Percentiles rank a stretch among this genome's conserved stretches.
Conservation (phyloP, 306 rosid species). For the Herpetospermum pedunculosum region DNA sequence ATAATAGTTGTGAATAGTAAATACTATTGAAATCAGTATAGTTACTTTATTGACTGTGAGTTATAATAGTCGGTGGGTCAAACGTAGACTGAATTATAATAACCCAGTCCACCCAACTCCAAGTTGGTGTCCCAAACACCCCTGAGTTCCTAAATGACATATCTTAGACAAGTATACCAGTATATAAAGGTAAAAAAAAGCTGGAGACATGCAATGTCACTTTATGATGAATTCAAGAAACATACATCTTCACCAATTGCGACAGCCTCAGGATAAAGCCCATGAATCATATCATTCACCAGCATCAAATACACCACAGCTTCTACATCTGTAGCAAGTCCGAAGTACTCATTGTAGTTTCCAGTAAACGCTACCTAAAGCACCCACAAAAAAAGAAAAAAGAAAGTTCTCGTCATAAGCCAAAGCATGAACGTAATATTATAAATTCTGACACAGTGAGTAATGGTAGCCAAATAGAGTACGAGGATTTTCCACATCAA, state of each 20-base stretch:
- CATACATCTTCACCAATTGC: conserved; percentile 95
- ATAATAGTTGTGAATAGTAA: too few relatives aligned
- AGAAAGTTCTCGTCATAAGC: neutral
- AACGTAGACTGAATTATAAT: too few relatives aligned
- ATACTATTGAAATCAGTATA: too few relatives aligned
- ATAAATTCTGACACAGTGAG: neutral
- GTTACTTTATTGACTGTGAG: too few relatives aligned
- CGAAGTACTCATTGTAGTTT: conserved; percentile 85
- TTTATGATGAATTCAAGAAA: conserved; percentile 17
- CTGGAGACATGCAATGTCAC: neutral
- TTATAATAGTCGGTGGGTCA: too few relatives aligned
- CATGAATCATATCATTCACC: conserved; percentile 91
- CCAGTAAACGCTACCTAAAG: conserved; percentile 79
- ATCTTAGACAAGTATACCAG: neutral
- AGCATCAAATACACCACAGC: conserved; percentile 94
- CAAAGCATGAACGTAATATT: neutral
- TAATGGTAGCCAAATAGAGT: neutral
- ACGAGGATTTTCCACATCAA: neutral
- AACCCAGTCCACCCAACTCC: too few relatives aligned
- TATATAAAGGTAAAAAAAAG: neutral
- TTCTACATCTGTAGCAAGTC: conserved; percentile 77
- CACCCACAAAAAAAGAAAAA: neutral
- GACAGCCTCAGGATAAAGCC: conserved; percentile 87
- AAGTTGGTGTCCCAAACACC: too few relatives aligned
- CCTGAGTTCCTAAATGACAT: too few relatives aligned